Evolutionary conservation across 352 stramenopile species (phyloP), one percentile per base, ranked within the genome.

Genomic region (Detonula confervacea): DNA sequence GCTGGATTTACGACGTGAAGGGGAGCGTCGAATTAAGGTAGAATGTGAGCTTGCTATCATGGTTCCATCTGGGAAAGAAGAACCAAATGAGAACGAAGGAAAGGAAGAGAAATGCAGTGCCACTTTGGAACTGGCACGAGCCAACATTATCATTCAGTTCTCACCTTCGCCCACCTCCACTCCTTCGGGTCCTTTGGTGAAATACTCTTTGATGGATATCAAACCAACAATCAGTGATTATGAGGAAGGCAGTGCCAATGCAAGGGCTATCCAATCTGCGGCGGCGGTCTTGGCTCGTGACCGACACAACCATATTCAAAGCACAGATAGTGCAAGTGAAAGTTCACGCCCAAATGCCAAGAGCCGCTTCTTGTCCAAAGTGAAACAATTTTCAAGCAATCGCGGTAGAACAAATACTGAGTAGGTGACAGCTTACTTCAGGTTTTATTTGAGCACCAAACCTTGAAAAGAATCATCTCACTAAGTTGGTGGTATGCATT

Each of bases 21-120:
- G 76, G 73, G 59, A 84, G 27, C 60, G 76, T 55, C 61, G 76
- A 61, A 59, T 84, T 18, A 84, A 84, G 49, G 65, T 84, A 0
- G 42, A 69, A n/a, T 84, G 76, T 33, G 76, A 84, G 59, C 68
- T 84, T 51, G 68, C 76, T 12, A 62, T 84, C 39, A 80, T 68
- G 37, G 69, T 84, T 18, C 76, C 76, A 62, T 84, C 76, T 18
- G 76, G 76, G 46, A 49, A 25, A 57, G 27, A 47, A 51, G 56
- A 62, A 52, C 33, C 37, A 9, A 73, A 52, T 29, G 56, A 67
- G 20, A 52, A 64, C 2, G 39, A 65, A 54, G 47, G 54, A 56
- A 54, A 73, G 7, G 39, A 46, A 9, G 65, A 76, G 12, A 73
- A 72, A 61, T 46, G 27, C n/a, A 75, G 67, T 75, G 68, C 68